Percentiles rank a stretch among this genome's conserved stretches.
phyloP scores from a whole-genome alignment of 73 alveolate species.

The Symbiodinium pilosum region DNA sequence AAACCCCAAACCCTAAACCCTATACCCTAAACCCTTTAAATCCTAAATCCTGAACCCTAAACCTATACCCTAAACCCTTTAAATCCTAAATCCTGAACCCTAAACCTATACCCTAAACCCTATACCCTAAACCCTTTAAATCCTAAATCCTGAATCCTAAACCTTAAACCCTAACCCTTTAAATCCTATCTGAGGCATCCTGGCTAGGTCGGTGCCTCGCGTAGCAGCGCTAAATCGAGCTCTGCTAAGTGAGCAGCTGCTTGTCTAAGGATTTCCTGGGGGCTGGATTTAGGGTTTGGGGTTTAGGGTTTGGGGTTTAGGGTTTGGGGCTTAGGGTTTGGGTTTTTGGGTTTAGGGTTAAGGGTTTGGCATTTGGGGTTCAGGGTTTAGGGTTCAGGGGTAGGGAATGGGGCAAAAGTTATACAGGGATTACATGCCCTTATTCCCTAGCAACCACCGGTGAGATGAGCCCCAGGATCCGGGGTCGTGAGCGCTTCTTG shows the following conservation, averaged over 20 bases:
- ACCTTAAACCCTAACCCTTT: neutral
- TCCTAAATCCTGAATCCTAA: neutral
- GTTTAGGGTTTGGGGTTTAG: conserved; percentile 2
- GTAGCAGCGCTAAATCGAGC: neutral
- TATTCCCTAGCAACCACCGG: no score
- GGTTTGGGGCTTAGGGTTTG: neutral
- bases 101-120: no score
- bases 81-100: no score
- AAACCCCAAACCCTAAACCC: neutral
- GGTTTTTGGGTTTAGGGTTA: no score
- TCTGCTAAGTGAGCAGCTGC: neutral
- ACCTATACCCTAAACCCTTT: neutral
- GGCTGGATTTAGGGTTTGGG: neutral
- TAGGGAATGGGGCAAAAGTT: no score
- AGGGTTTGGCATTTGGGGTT: no score
- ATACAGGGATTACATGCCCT: no score
- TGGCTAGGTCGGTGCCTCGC: neutral
- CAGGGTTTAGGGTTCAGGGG: no score
- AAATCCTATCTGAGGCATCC: neutral
- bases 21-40: neutral
- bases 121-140: neutral
- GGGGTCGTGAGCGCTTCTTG: no score
- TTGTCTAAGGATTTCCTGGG: conserved; percentile 20
- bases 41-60: neutral
- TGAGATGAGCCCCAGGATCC: no score